Conservation (phyloP, 345 rosid genomes). For the Gossypium arboreum region DNA sequence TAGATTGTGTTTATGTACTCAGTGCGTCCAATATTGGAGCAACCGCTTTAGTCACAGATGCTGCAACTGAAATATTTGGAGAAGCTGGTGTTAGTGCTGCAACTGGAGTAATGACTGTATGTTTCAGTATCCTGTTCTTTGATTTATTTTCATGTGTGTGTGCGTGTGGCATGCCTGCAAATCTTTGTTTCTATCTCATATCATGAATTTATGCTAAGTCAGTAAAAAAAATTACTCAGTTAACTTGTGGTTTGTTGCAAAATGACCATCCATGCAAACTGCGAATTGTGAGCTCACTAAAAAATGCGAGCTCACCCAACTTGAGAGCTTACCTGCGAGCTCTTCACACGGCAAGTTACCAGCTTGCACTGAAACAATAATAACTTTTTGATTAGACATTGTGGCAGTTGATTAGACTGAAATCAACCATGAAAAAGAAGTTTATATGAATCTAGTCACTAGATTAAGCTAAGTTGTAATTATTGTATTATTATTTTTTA, state of each 20-base stretch:
- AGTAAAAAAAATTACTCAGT: background rate
- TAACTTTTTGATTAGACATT: too few relatives aligned
- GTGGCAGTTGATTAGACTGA: too few relatives aligned
- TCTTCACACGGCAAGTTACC: too few relatives aligned
- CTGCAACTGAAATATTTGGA: slow-evolving; percentile 95
- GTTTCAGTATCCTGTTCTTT: slow-evolving; percentile 26
- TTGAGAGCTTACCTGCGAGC: too few relatives aligned
- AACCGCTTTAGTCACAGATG: slow-evolving; percentile 94
- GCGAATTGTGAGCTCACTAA: too few relatives aligned
- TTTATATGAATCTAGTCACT: too few relatives aligned
- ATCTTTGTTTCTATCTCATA: background rate
- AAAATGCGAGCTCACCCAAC: too few relatives aligned
- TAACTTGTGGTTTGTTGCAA: background rate
- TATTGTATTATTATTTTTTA: too few relatives aligned
- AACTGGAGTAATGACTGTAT: slow-evolving; percentile 95
- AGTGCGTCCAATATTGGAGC: slow-evolving; percentile 98
- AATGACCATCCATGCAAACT: too few relatives aligned
- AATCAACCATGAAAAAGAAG: too few relatives aligned
- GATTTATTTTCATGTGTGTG: background rate
- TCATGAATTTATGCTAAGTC: background rate
- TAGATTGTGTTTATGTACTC: slow-evolving; percentile 31
- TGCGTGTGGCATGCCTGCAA: background rate
- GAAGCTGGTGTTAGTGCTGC: slow-evolving; percentile 99
- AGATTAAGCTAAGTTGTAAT: too few relatives aligned
- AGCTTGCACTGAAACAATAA: too few relatives aligned